Conservation (phyloP, 345 rosid genomes). For the Conringia planisiliqua region DNA sequence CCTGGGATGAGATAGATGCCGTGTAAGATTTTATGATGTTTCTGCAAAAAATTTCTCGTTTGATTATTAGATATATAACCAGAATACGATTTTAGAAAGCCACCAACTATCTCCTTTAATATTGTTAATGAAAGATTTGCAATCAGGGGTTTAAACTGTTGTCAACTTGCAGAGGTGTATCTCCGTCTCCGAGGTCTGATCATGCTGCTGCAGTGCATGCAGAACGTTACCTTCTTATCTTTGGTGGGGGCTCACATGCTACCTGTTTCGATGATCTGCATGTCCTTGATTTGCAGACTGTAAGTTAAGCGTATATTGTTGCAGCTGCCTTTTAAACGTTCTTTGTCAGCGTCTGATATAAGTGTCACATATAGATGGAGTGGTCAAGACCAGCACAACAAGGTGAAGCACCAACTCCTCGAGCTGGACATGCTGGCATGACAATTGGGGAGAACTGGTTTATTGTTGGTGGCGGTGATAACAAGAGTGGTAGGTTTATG, state of each 20-base stretch:
- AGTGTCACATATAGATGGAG: conserved; percentile 67
- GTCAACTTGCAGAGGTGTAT: conserved; percentile 63
- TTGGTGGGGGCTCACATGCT: conserved; percentile 98
- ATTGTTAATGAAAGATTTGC: conserved; percentile 7
- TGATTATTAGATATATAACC: neutral
- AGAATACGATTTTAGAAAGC: conserved; percentile 6
- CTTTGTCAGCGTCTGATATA: conserved; percentile 12
- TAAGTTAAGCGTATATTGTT: conserved; percentile 46
- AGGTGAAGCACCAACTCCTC: conserved; percentile 84
- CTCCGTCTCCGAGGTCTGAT: conserved; percentile 99
- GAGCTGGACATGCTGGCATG: conserved; percentile 98
- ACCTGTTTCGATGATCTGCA: conserved; percentile 91
- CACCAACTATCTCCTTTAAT: neutral
- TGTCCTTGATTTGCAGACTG: conserved; percentile 94
- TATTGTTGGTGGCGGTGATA: conserved; percentile 98
- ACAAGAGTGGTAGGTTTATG: conserved; percentile 70
- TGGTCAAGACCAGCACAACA: conserved; percentile 96
- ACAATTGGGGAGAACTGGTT: conserved; percentile 99
- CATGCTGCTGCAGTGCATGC: conserved; percentile 98
- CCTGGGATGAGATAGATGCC: conserved; percentile 99
- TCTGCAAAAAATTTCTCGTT: neutral
- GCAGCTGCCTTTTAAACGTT: conserved; percentile 14
- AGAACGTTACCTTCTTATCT: conserved; percentile 91
- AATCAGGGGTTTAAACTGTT: conserved; percentile 6
- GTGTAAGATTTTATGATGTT: conserved; percentile 52